A percentile compares a stretch with the other conserved stretches of the same genome.
Conservation (phyloP, 345 rosid species). For the Arabidopsis suecica region DNA sequence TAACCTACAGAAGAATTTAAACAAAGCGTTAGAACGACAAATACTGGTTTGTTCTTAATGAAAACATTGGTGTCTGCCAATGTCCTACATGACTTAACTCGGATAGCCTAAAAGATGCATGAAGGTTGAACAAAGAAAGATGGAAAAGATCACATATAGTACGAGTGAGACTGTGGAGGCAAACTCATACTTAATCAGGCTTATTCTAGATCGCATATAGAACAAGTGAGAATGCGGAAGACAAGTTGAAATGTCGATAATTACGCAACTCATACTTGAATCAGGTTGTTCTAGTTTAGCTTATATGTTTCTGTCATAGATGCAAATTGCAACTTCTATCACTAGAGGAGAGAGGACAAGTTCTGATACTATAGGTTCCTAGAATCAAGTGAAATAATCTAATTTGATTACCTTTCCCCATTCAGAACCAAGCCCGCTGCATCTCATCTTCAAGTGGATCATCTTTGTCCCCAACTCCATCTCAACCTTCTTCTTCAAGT, state of each 20-base stretch:
- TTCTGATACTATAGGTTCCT: not conserved
- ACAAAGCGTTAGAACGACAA: not conserved
- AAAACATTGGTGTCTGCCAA: not conserved
- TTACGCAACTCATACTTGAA: not conserved
- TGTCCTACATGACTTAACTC: not conserved
- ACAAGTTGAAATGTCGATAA: not conserved
- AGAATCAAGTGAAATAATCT: not conserved
- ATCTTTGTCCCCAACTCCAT: constrained; percentile 89
- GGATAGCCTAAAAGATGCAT: constrained; percentile 3
- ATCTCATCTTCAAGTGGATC: constrained; percentile 98
- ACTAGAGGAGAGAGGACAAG: not conserved
- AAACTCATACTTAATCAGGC: not conserved
- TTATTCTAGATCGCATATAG: not conserved
- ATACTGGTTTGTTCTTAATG: not conserved
- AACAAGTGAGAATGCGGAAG: not conserved
- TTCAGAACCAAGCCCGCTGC: constrained; percentile 79
- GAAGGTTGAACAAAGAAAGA: not conserved
- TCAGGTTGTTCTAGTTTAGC: constrained; percentile 10
- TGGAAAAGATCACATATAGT: not conserved
- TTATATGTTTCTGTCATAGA: constrained; percentile 7
- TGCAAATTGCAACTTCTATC: constrained; percentile 4
- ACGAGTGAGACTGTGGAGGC: not conserved
- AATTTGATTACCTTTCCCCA: constrained; percentile 84
- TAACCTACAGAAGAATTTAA: constrained; percentile 57
- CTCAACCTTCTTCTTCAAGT: constrained; percentile 89